Evolutionary conservation across 2,329 filamentous ascomycete genomes (phyloP).

Genomic region (Dactylellina sp.): DNA sequence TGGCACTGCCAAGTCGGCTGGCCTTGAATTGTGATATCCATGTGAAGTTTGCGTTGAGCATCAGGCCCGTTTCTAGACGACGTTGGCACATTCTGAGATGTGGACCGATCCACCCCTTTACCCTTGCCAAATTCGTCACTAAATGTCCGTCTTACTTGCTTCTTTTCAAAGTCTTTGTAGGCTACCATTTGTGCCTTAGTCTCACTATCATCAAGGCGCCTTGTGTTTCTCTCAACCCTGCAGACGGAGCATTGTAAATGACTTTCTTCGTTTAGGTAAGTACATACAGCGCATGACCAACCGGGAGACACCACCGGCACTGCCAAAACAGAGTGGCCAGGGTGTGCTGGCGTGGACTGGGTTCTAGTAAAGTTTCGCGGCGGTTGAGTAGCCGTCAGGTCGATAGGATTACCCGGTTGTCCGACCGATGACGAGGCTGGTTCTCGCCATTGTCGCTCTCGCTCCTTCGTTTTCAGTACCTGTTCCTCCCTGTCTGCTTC

Average conservation of each 20-base stretch:
- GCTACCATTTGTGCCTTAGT: slow-evolving; percentile 41
- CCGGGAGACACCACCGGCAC: slow-evolving; percentile 26
- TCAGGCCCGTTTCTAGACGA: background rate
- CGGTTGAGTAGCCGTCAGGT: slow-evolving; percentile 1
- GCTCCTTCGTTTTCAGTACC: slow-evolving; percentile 59
- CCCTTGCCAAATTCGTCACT: slow-evolving; percentile 19
- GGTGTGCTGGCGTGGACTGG: slow-evolving; percentile 36
- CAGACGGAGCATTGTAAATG: slow-evolving; percentile 50
- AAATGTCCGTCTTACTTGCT: slow-evolving; percentile 13
- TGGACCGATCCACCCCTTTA: slow-evolving; percentile 35
- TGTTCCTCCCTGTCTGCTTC: slow-evolving; percentile 75
- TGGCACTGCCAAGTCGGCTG: slow-evolving; percentile 50
- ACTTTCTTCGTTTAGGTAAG: slow-evolving; percentile 48
- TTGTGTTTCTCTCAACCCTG: slow-evolving; percentile 38
- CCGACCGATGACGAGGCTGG: slow-evolving; percentile 9
- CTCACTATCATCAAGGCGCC: slow-evolving; percentile 24
- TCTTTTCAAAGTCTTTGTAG: slow-evolving; percentile 36
- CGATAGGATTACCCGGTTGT: background rate
- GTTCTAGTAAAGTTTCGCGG: slow-evolving; percentile 27
- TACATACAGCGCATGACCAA: slow-evolving; percentile 41
- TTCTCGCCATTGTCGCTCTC: slow-evolving; percentile 16
- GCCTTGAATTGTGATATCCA: slow-evolving; percentile 49
- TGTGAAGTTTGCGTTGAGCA: background rate
- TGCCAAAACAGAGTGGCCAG: slow-evolving; percentile 20
- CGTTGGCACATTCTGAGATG: background rate